phyloP scores from a whole-genome alignment of 176 grass and related monocot species.

The Triticum monococcum region DNA sequence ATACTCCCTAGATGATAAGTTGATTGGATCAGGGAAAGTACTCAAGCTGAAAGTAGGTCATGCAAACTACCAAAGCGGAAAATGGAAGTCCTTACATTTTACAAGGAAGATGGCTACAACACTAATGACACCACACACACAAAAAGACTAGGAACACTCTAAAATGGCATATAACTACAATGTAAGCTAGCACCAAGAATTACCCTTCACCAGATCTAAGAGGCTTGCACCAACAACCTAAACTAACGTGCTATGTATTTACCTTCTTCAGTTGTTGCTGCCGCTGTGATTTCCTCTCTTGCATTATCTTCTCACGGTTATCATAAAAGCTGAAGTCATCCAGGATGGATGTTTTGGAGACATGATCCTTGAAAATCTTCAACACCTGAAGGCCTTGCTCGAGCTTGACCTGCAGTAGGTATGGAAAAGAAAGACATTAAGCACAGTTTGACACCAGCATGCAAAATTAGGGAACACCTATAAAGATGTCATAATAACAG shows the following conservation, averaged over 20 bases:
- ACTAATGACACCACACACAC: neutral
- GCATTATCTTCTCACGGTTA: conserved; percentile 82
- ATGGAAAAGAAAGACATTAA: conserved; percentile 5
- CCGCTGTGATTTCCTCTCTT: conserved; percentile 65
- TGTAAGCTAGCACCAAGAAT: neutral
- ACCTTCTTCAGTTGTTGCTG: conserved; percentile 71
- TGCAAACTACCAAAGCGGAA: neutral
- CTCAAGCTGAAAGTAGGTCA: neutral
- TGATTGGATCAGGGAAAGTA: neutral
- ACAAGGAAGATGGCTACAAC: neutral
- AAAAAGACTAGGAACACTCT: neutral
- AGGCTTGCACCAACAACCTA: neutral
- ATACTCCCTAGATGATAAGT: neutral
- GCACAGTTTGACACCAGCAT: neutral
- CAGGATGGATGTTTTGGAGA: conserved; percentile 72
- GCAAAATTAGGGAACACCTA: neutral
- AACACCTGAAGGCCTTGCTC: conserved; percentile 78
- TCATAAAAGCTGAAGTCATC: conserved; percentile 90
- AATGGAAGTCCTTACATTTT: neutral
- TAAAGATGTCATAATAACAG: neutral
- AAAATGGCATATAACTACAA: neutral
- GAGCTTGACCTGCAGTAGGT: conserved; percentile 67
- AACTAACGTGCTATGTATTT: neutral
- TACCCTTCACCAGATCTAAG: neutral
- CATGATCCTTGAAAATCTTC: conserved; percentile 87